Evolutionary conservation across 2,329 filamentous ascomycete species (phyloP), one percentile per base, ranked within the genome.

Genomic region (Phialocephala sp.): DNA sequence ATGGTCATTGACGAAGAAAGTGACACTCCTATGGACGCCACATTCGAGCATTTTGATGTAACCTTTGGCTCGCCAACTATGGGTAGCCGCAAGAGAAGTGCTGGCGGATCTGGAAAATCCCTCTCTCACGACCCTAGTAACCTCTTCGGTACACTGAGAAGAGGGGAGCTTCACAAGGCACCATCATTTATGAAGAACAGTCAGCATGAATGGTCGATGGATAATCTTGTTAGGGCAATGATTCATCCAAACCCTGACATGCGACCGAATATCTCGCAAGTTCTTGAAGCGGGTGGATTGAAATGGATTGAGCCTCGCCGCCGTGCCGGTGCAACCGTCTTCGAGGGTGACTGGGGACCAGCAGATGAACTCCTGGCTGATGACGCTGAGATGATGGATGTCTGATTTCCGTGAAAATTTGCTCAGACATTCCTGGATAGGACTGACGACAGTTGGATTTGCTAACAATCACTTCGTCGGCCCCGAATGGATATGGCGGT

Each of bases 281-380:
- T 99, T 12, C 85, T 97, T 56, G 80, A 85, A 55, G 85, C 89
- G 1, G 87, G 89, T 58, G 92, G 93, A 27, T 85, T 97, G 60
- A 85, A 85, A 67, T 99, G 95, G 91, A 90, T 96, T 37, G 86
- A 89, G 62, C 81, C 83, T 59, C 89, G 93, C 68, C 89, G 93
- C 63, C 89, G 91, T 63, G 92, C 93, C 12, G 92, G 93, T 54
- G 95, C 95, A n/a, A 97, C 93, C 0, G 89, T 99, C 61, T 99
- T 91, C 73, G 95, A 99, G 80, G 95, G 95, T 68, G 95, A 92
- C 76, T 99, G 94, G 91, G 95, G 95, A 4, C 94, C 94, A 37
- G 89, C 81, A n/a, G 83, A 85, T 60, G 78, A 83, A 59, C 75
- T 81, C 37, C 72, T 78, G 32, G 72, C 70, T 24, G 75, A 76